These are phyloP conservation scores for Blastomyces silverae DNA, from an alignment of 2,329 filamentous ascomycete species.

Conservation along the genomic window DNA sequence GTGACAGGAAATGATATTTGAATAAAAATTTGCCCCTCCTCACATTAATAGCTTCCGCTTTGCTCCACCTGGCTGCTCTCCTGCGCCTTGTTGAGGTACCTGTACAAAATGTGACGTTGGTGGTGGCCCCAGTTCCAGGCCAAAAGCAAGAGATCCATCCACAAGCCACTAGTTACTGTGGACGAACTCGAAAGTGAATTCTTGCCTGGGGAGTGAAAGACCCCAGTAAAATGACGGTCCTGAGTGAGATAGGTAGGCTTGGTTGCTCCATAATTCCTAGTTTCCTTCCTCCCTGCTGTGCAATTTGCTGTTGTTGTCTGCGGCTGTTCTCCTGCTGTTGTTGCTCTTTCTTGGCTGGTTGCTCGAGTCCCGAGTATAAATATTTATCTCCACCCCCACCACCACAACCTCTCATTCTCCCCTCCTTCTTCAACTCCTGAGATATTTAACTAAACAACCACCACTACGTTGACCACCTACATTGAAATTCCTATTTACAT, in stretches of 20 bases:
- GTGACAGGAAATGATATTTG: not conserved
- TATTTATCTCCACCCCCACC: slow-evolving; percentile 2
- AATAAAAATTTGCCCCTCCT: not conserved
- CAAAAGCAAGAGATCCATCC: not conserved
- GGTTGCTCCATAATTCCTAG: not conserved
- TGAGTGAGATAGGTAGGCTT: not conserved
- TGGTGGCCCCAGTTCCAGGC: not conserved
- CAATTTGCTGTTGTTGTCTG: not conserved
- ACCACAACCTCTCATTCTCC: not conserved
- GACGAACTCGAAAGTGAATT: not conserved
- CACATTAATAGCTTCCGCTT: not conserved
- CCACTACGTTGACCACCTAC: not conserved
- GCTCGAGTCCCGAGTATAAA: not conserved
- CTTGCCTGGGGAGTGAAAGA: not conserved
- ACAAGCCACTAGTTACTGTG: not conserved
- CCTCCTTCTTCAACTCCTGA: not conserved
- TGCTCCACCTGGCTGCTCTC: not conserved
- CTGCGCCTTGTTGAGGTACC: not conserved
- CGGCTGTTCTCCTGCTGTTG: too few relatives aligned
- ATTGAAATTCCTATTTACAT: slow-evolving; percentile 2
- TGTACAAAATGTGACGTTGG: not conserved
- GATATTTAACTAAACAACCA: not conserved
- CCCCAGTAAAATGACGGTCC: not conserved
- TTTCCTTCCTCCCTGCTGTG: not conserved
- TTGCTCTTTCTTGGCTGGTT: not conserved